Conservation (phyloP, 2,329 filamentous ascomycete species). For the Neonectria ditissima region DNA sequence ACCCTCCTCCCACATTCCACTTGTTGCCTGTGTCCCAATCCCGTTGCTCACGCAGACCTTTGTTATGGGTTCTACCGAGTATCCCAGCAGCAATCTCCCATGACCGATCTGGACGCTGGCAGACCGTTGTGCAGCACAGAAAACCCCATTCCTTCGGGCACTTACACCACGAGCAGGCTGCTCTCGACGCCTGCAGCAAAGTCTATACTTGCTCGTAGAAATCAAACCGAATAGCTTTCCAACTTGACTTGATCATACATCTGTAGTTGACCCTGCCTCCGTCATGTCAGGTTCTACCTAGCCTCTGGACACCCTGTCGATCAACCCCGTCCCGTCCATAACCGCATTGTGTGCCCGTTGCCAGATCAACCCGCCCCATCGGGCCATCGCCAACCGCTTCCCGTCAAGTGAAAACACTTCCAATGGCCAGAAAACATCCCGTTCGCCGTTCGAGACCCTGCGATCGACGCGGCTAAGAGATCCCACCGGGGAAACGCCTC, state of each 20-base stretch:
- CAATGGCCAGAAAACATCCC: background rate
- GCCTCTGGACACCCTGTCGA: conserved; percentile 22
- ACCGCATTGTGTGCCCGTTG: conserved; percentile 1
- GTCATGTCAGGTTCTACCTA: background rate
- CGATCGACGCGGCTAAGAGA: conserved; percentile 3
- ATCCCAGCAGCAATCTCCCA: background rate
- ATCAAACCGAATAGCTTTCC: background rate
- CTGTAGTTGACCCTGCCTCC: background rate
- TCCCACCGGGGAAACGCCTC: background rate
- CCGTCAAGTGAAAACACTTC: background rate
- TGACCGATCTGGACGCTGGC: background rate
- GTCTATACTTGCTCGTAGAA: background rate
- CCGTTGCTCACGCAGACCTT: background rate
- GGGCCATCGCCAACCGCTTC: background rate
- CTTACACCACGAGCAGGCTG: background rate
- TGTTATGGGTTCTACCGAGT: background rate
- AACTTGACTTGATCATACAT: too few species aligned
- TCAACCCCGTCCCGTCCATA: conserved; percentile 6
- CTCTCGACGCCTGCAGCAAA: background rate
- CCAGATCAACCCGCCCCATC: background rate
- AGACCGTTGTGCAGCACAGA: background rate
- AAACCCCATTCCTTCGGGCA: background rate
- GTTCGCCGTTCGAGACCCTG: background rate
- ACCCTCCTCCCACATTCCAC: background rate
- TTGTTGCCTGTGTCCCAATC: background rate